Percentiles rank a stretch among this genome's conserved stretches.
These are phyloP conservation scores for Haematococcus sp. DNA, from an alignment of 139 green algal species.

Conservation along the genomic window DNA sequence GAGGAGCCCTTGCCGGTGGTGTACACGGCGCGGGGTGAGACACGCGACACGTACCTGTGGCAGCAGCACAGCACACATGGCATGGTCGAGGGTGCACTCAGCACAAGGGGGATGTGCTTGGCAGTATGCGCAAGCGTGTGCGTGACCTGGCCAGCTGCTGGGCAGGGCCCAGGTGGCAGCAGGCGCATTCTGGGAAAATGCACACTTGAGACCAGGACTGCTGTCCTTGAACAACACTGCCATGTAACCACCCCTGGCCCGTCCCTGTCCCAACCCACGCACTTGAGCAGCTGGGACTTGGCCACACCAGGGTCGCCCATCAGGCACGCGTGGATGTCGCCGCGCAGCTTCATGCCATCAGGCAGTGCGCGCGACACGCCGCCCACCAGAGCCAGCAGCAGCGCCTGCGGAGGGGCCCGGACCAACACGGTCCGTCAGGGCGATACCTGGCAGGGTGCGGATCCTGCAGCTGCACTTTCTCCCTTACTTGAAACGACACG, in stretches of 20 bases:
- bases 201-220: too few species aligned
- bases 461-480: not conserved
- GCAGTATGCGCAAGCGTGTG: not conserved
- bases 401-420: conserved; percentile 48
- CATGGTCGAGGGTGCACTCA: not conserved
- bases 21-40: conserved; percentile 92
- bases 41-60: conserved; percentile 63
- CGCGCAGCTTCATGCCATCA: conserved; percentile 96
- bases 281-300: conserved; percentile 94
- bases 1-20: conserved; percentile 95
- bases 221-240: too few species aligned
- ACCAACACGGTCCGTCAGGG: not conserved
- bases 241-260: too few species aligned
- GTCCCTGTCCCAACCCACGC: not conserved
- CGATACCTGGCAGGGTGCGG: not conserved
- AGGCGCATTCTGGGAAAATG: too few species aligned
- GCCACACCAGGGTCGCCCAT: conserved; percentile 99
- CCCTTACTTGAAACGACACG: too few species aligned
- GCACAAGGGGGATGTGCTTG: not conserved
- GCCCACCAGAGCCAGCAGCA: conserved; percentile 96
- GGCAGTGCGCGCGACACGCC: conserved; percentile 68
- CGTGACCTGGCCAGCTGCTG: too few species aligned
- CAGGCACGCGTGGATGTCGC: conserved; percentile 96
- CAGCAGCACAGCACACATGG: not conserved
- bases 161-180: too few species aligned